phyloP scores from a whole-genome alignment of 2,329 filamentous ascomycete genomes.

The Apiospora kogelbergensis region DNA sequence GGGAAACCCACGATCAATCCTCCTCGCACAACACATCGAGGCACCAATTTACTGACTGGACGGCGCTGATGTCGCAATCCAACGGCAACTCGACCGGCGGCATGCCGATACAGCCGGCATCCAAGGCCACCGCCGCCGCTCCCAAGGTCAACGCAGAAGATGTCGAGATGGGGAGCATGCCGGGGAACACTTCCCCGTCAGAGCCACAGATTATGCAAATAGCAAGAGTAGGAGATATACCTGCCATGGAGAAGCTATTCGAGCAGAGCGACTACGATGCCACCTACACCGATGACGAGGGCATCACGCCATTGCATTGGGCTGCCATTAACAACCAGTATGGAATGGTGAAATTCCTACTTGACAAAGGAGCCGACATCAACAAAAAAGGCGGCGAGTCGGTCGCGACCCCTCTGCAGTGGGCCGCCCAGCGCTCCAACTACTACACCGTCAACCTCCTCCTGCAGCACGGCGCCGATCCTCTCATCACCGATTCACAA shows the following conservation, averaged over 20 bases:
- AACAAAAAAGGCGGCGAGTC: slow-evolving; percentile 96
- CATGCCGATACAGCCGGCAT: slow-evolving; percentile 53
- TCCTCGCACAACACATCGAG: background rate
- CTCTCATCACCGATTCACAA: slow-evolving; percentile 87
- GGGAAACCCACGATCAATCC: background rate
- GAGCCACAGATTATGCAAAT: slow-evolving; percentile 94
- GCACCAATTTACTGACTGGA: background rate
- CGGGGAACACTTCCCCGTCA: slow-evolving; percentile 36
- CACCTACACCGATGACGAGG: slow-evolving; percentile 83
- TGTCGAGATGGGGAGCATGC: slow-evolving; percentile 54
- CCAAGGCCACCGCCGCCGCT: slow-evolving; percentile 52
- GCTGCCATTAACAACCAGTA: slow-evolving; percentile 99
- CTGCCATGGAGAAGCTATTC: slow-evolving; percentile 85
- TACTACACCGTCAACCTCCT: slow-evolving; percentile 96
- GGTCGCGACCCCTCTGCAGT: slow-evolving; percentile 89
- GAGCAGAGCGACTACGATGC: slow-evolving; percentile 79
- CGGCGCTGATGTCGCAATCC: slow-evolving; percentile 40
- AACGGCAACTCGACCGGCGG: slow-evolving; percentile 28
- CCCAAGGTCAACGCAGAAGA: slow-evolving; percentile 57
- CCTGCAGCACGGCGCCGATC: slow-evolving; percentile 87
- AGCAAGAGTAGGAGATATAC: slow-evolving; percentile 82
- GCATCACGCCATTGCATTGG: slow-evolving; percentile 97
- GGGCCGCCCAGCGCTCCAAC: slow-evolving; percentile 94
- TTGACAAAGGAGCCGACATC: slow-evolving; percentile 81
- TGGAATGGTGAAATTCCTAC: slow-evolving; percentile 92